A percentile compares a stretch with the other conserved stretches of the same genome.
Conservation (phyloP, 805 yeast species). For the Schwanniomyces sp. region DNA sequence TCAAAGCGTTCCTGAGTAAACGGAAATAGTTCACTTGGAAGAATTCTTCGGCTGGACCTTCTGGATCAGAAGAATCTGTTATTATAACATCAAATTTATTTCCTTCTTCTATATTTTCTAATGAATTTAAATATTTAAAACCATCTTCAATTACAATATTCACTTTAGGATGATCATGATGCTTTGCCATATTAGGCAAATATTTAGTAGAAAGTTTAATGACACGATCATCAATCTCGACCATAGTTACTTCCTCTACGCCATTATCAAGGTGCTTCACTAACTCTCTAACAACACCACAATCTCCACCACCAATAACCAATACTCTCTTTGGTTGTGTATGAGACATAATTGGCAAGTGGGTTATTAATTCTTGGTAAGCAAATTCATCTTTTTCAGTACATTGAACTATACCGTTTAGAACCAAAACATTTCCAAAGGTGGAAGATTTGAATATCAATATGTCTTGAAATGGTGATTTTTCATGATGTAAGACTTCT, state of each 20-base stretch:
- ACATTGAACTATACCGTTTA: constrained; percentile 89
- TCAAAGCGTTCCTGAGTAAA: constrained; percentile 62
- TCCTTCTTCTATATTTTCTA: constrained; percentile 14
- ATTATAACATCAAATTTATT: constrained; percentile 78
- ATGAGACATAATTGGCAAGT: constrained; percentile 78
- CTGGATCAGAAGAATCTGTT: constrained; percentile 93
- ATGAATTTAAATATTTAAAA: constrained; percentile 62
- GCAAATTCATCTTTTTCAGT: constrained; percentile 93
- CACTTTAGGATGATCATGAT: constrained; percentile 64
- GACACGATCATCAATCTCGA: constrained; percentile 88
- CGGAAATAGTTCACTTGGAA: constrained; percentile 78
- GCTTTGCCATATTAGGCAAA: constrained; percentile 73
- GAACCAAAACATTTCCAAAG: constrained; percentile 85
- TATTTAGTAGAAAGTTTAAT: constrained; percentile 69
- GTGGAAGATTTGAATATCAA: constrained; percentile 71
- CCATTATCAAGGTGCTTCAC: constrained; percentile 62
- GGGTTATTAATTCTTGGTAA: constrained; percentile 89
- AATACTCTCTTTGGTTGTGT: constrained; percentile 71
- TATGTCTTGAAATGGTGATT: constrained; percentile 78
- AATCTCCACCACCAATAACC: constrained; percentile 96
- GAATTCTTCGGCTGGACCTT: constrained; percentile 91
- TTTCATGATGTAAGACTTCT: constrained; percentile 61
- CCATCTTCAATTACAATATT: constrained; percentile 77
- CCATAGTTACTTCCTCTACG: constrained; percentile 67
- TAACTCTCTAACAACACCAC: constrained; percentile 89